These are phyloP conservation scores for Apiospora sp. DNA, from an alignment of 2,329 filamentous ascomycete species.

Conservation along the genomic window DNA sequence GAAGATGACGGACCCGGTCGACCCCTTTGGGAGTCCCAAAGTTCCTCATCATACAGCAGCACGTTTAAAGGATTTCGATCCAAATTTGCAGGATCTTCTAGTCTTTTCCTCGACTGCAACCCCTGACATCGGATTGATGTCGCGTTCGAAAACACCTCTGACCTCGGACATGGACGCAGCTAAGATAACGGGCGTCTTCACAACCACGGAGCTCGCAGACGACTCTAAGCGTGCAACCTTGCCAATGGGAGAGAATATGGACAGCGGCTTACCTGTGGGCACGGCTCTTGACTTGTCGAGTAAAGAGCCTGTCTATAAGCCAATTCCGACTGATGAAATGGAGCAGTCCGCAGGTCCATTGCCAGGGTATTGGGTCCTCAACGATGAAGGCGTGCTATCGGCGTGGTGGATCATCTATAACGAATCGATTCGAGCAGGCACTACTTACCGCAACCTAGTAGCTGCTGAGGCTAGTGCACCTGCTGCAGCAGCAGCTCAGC, in stretches of 20 bases:
- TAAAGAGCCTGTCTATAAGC: conserved; percentile 78
- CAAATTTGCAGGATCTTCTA: conserved; percentile 81
- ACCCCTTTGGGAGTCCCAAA: conserved; percentile 72
- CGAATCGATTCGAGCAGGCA: conserved; percentile 79
- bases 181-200: conserved; percentile 72
- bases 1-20: conserved; percentile 77
- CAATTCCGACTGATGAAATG: conserved; percentile 80
- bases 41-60: conserved; percentile 79
- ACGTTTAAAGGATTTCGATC: conserved; percentile 81
- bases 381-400: conserved; percentile 84
- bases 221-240: conserved; percentile 80
- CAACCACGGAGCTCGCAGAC: conserved; percentile 74
- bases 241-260: conserved; percentile 71
- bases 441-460: conserved; percentile 75
- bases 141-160: conserved; percentile 74
- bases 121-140: conserved; percentile 80
- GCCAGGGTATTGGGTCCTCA: conserved; percentile 84
- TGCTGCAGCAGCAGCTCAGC: conserved; percentile 38
- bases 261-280: conserved; percentile 82
- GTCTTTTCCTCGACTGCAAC: conserved; percentile 84
- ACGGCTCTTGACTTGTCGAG: conserved; percentile 84
- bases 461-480: conserved; percentile 50
- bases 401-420: conserved; percentile 94
- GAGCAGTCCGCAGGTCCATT: conserved; percentile 81
- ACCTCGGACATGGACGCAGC: conserved; percentile 66